Conservation (phyloP, 495 filamentous ascomycete species). For the Lasiosphaeria miniovina region DNA sequence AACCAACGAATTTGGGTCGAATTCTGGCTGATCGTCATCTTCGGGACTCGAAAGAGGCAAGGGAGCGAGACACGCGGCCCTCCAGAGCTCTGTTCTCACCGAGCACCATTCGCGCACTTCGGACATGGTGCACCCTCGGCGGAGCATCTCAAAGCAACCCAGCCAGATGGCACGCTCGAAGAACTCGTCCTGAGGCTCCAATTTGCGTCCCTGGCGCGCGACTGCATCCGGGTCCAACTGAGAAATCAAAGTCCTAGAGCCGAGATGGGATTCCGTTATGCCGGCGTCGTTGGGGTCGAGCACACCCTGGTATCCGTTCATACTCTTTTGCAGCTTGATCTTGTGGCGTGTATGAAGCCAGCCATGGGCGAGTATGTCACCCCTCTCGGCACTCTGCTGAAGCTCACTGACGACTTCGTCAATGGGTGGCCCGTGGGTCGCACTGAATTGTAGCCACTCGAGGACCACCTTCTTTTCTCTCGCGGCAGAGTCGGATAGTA, state of each 20-base stretch:
- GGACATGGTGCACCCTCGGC: constrained; percentile 67
- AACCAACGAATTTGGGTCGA: constrained; percentile 50
- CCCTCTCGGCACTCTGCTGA: constrained; percentile 61
- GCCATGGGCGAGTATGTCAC: constrained; percentile 71
- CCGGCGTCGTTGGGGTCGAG: constrained; percentile 58
- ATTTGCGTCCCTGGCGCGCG: constrained; percentile 65
- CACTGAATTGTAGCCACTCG: constrained; percentile 77
- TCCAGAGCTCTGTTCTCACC: constrained; percentile 77
- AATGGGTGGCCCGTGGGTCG: constrained; percentile 64
- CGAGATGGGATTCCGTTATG: constrained; percentile 54
- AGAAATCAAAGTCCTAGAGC: constrained; percentile 69
- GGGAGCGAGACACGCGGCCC: constrained; percentile 66
- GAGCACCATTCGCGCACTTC: constrained; percentile 79
- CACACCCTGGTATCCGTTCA: constrained; percentile 61
- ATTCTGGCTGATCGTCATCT: constrained; percentile 32
- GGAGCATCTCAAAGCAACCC: constrained; percentile 82
- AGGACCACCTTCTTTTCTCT: constrained; percentile 71
- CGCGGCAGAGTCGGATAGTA: constrained; percentile 47
- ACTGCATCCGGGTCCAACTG: constrained; percentile 91
- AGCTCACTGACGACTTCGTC: constrained; percentile 70
- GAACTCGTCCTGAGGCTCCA: constrained; percentile 77
- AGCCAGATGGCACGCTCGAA: constrained; percentile 87
- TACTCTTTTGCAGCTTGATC: constrained; percentile 84
- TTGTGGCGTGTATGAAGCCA: constrained; percentile 89
- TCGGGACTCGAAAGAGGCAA: constrained; percentile 45